A percentile compares a stretch with the other conserved stretches of the same genome.
Evolutionary conservation across 2,329 filamentous ascomycete species (phyloP).

Genomic region (Aspergillus intermedius): DNA sequence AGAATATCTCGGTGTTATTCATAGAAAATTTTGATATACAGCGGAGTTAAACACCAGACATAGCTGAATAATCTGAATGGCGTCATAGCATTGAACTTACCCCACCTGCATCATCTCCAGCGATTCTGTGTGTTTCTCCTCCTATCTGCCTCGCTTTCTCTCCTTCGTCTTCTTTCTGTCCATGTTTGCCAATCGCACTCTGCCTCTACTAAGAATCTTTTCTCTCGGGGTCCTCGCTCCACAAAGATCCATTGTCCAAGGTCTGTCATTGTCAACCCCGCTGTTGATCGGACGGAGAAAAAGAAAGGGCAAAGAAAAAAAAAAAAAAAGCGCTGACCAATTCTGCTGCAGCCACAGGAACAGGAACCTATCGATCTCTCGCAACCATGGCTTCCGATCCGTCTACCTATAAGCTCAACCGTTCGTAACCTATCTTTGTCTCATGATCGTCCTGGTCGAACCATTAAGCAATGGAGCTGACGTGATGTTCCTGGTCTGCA

Average conservation of each 20-base stretch:
- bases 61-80: too few species aligned
- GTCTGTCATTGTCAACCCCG: slow-evolving; percentile 2
- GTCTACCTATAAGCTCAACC: slow-evolving; percentile 59
- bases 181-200: slow-evolving; percentile 18
- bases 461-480: slow-evolving; percentile 7
- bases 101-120: too few species aligned
- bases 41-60: too few species aligned
- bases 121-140: background rate
- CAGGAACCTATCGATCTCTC: slow-evolving; percentile 24
- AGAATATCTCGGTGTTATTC: too few species aligned
- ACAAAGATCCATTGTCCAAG: slow-evolving; percentile 13
- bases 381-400: slow-evolving; percentile 53
- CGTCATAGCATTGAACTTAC: too few species aligned
- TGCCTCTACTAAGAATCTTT: slow-evolving; percentile 11
- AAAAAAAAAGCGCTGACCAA: too few species aligned
- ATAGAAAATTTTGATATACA: too few species aligned
- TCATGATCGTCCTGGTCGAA: background rate
- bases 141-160: background rate
- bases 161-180: slow-evolving; percentile 1
- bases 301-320: too few species aligned
- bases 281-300: background rate
- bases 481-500: slow-evolving; percentile 14
- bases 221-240: slow-evolving; percentile 21
- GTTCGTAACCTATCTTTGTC: slow-evolving; percentile 35
- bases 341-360: slow-evolving; percentile 9